Evolutionary conservation across 2,329 filamentous ascomycete species (phyloP).

Genomic region (Exophiala viscosa): DNA sequence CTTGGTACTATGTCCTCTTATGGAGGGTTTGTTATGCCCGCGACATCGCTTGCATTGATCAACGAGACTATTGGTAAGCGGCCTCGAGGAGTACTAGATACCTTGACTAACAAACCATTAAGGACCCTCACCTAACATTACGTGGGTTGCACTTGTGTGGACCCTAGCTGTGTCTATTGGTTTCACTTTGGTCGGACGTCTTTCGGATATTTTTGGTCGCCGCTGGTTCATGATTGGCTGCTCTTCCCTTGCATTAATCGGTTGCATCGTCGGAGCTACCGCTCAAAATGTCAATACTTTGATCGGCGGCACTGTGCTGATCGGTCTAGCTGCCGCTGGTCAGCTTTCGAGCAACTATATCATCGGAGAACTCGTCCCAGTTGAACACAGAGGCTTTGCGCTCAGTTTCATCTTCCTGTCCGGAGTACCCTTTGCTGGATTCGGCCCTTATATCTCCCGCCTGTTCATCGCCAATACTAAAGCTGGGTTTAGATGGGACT

Average conservation of each 20-base stretch:
- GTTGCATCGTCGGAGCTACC: constrained; percentile 36
- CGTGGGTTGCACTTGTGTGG: constrained; percentile 30
- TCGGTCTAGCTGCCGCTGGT: constrained; percentile 36
- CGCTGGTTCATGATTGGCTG: constrained; percentile 35
- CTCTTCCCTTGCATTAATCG: constrained; percentile 34
- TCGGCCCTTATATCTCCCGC: constrained; percentile 47
- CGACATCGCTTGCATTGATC: constrained; percentile 29
- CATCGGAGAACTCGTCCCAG: constrained; percentile 39
- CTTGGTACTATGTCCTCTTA: constrained; percentile 26
- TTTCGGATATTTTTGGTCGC: constrained; percentile 37
- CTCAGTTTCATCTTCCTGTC: constrained; percentile 35
- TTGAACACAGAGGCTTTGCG: constrained; percentile 35
- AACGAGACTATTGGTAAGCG: constrained; percentile 29
- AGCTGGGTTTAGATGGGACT: constrained; percentile 50
- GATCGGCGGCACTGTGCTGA: constrained; percentile 37
- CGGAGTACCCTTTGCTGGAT: constrained; percentile 38
- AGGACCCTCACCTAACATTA: constrained; percentile 29
- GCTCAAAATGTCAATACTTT: constrained; percentile 36
- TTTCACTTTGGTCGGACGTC: constrained; percentile 33
- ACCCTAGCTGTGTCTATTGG: constrained; percentile 30
- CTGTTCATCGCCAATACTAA: constrained; percentile 41
- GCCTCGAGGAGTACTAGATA: too few species aligned
- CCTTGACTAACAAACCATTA: too few species aligned
- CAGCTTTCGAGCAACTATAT: constrained; percentile 39
- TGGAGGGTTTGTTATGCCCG: constrained; percentile 26